A percentile compares a stretch with the other conserved stretches of the same genome.
These are phyloP conservation scores for Cladobotryum mycophilum DNA, from an alignment of 2,329 filamentous ascomycete genomes.

Conservation along the genomic window DNA sequence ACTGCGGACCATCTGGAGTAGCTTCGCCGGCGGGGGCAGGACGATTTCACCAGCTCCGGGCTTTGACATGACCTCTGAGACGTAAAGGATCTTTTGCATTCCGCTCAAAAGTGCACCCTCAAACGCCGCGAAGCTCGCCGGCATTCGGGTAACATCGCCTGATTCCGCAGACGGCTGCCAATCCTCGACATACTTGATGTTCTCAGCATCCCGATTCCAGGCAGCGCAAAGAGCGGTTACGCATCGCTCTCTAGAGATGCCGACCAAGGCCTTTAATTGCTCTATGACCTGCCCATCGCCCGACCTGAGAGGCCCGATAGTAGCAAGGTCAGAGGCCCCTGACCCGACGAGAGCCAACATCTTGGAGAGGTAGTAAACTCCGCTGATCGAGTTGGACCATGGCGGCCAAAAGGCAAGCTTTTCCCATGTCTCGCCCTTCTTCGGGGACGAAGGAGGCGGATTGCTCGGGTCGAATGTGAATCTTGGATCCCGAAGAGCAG, in stretches of 20 bases:
- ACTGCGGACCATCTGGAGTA: slow-evolving; percentile 82
- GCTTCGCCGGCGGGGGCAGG: slow-evolving; percentile 74
- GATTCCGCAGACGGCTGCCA: slow-evolving; percentile 81
- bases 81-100: slow-evolving; percentile 93
- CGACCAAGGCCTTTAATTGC: slow-evolving; percentile 67
- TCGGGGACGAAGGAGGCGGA: slow-evolving; percentile 69
- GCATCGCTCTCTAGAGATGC: slow-evolving; percentile 73
- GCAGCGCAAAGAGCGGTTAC: slow-evolving; percentile 79
- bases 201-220: slow-evolving; percentile 91
- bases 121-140: slow-evolving; percentile 75
- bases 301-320: slow-evolving; percentile 58
- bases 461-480: slow-evolving; percentile 77
- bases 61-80: slow-evolving; percentile 76
- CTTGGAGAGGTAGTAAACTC: slow-evolving; percentile 82
- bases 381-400: slow-evolving; percentile 83
- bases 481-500: slow-evolving; percentile 59
- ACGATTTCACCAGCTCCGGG: slow-evolving; percentile 71
- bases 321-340: slow-evolving; percentile 78
- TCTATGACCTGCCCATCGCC: slow-evolving; percentile 57
- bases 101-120: slow-evolving; percentile 75
- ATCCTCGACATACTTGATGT: slow-evolving; percentile 86
- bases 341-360: slow-evolving; percentile 78
- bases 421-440: slow-evolving; percentile 80
- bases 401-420: slow-evolving; percentile 96
- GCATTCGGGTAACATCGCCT: slow-evolving; percentile 86